Evolutionary conservation across 768 basidiomycete genomes (phyloP).

Genomic region (Mycena belliarum): DNA sequence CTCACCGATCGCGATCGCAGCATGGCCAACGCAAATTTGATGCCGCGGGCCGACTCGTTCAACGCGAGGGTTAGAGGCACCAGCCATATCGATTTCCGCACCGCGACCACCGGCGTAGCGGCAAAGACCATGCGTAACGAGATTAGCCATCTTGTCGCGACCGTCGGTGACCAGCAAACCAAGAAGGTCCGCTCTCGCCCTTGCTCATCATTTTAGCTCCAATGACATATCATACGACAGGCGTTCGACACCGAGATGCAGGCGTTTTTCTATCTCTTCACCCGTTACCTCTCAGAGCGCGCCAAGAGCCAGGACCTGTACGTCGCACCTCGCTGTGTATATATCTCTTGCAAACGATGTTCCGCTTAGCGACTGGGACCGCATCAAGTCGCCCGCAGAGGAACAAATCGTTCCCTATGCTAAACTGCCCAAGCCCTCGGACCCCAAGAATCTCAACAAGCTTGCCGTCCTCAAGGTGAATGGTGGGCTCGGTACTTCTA

Average conservation of each 20-base stretch:
- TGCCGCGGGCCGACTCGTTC: constrained; percentile 69
- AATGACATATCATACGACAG: constrained; percentile 38
- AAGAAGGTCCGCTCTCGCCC: constrained; percentile 63
- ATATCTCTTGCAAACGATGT: constrained; percentile 3
- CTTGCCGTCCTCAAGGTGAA: constrained; percentile 95
- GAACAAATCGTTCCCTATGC: constrained; percentile 88
- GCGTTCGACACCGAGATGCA: constrained; percentile 96
- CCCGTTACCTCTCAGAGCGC: constrained; percentile 87
- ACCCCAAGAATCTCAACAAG: constrained; percentile 79
- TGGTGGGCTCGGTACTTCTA: constrained; percentile 89
- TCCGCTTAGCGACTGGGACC: constrained; percentile 75
- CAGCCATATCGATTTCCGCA: constrained; percentile 93
- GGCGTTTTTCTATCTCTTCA: constrained; percentile 94
- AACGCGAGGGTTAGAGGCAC: constrained; percentile 73
- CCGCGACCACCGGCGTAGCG: constrained; percentile 91
- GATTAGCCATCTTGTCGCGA: constrained; percentile 88
- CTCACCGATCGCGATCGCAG: constrained; percentile 31
- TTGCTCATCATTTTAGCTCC: constrained; percentile 13
- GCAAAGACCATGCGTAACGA: constrained; percentile 99
- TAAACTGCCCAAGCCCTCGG: constrained; percentile 57
- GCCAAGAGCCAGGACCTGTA: constrained; percentile 88
- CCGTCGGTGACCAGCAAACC: constrained; percentile 75
- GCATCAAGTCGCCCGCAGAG: constrained; percentile 81
- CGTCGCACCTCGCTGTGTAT: constrained; percentile 29
- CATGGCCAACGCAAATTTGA: constrained; percentile 46